Evolutionary conservation across 176 grass and related monocot species (phyloP), one percentile per base, ranked within the genome.

Genomic region (Elaeis guineensis): DNA sequence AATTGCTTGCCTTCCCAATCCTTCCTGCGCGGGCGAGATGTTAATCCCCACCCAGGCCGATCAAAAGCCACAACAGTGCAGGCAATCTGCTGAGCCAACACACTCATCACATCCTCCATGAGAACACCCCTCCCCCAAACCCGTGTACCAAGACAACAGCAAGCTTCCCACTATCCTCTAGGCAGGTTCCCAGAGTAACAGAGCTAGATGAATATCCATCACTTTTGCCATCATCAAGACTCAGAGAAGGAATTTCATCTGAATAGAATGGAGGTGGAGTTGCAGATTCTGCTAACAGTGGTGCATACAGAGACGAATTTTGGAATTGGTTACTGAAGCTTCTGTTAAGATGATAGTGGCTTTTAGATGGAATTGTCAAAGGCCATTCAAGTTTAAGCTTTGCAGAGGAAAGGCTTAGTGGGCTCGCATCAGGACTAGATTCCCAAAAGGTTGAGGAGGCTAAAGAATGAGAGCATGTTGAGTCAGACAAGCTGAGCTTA

Each of bases 1-100:
- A 85, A 66, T 22, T 75, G 79, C 32, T 82, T 88, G 18, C 80
- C 92, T 69, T 97, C 92, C 92, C 92, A 97, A 63, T 97, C 87
- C 69, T 83, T 97, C 57, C 84, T 86, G 5, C 92, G 72, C 67
- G 87, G 84, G 51, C 92, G 78, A 51, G 87, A 85, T 52, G 92
- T 88, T 53, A 91, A 87, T 24, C 92, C 92, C 92, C 92, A 97
- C 44, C 92, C 92, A 72, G 92, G 92, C 49, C 92, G 83, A 79
- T 97, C 92, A 78, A 91, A 91, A 25, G 87, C 78, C 17, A 88
- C 70, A 55, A 97, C 92, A 18, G 73, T 76, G 30, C 77, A 79
- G 19, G 78, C 87, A 52, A 97, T 73, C 56, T 91, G 78, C 50
- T 69, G 80, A 63, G 84, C 75, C 67, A 97, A 69, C 72, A 80